Percentiles rank a stretch among this genome's conserved stretches.
Evolutionary conservation across 805 yeast genomes (phyloP).

Genomic region (Clavispora santaluciae): DNA sequence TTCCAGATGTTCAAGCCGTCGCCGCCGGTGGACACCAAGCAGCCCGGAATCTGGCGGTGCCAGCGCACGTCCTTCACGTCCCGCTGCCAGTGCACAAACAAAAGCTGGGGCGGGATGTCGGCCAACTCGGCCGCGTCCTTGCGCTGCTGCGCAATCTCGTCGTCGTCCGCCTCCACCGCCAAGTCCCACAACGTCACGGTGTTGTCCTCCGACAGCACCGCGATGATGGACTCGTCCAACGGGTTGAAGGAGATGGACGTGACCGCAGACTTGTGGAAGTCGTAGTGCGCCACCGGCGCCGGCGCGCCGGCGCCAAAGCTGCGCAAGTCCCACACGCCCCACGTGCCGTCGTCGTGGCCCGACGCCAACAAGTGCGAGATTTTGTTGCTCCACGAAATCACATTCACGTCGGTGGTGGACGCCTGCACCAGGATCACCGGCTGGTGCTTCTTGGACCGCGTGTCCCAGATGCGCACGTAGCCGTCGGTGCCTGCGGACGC

Average conservation of each 20-base stretch:
- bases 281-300: conserved; percentile 88
- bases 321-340: conserved; percentile 98
- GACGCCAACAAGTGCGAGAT: conserved; percentile 84
- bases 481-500: conserved; percentile 96
- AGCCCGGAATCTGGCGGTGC: conserved; percentile 96
- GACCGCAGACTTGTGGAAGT: conserved; percentile 90
- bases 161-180: conserved; percentile 97
- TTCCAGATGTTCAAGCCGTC: conserved; percentile 96
- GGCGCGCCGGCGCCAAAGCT: conserved; percentile 57
- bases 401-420: conserved; percentile 81
- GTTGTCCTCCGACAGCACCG: conserved; percentile 94
- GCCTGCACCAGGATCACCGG: conserved; percentile 86
- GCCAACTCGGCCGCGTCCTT: conserved; percentile 73
- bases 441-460: conserved; percentile 84
- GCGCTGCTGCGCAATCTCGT: conserved; percentile 84
- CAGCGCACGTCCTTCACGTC: conserved; percentile 97
- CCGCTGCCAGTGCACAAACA: conserved; percentile 97
- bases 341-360: conserved; percentile 95
- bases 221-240: conserved; percentile 88
- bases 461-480: conserved; percentile 90
- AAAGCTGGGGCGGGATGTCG: conserved; percentile 90
- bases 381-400: conserved; percentile 90
- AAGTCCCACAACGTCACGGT: conserved; percentile 97
- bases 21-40: conserved; percentile 89
- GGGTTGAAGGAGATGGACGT: conserved; percentile 95